Percentiles rank a stretch among this genome's conserved stretches.
These are phyloP conservation scores for Colletotrichum navitas DNA, from an alignment of 2,329 filamentous ascomycete species.

Conservation along the genomic window DNA sequence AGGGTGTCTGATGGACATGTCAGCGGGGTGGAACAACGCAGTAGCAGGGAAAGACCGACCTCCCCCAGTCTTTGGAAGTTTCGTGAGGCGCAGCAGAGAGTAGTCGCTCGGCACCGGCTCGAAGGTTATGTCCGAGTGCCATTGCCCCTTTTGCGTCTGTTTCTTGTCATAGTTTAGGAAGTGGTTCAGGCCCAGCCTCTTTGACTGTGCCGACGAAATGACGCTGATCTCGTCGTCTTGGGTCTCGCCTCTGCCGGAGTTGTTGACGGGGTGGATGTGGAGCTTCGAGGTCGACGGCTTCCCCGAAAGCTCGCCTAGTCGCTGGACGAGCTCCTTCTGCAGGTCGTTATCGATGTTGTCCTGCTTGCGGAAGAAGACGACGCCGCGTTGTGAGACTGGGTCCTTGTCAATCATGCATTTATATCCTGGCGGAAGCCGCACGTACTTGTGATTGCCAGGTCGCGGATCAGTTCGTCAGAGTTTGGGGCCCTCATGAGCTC, in stretches of 20 bases:
- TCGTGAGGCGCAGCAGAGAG: conserved; percentile 65
- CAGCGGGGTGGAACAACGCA: neutral
- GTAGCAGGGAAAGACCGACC: conserved; percentile 50
- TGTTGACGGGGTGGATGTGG: conserved; percentile 71
- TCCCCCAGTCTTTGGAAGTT: conserved; percentile 67
- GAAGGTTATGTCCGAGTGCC: conserved; percentile 76
- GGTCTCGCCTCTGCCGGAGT: conserved; percentile 63
- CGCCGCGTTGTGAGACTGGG: conserved; percentile 75
- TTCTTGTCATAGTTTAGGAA: conserved; percentile 54
- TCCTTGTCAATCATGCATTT: neutral
- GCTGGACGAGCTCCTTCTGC: conserved; percentile 74
- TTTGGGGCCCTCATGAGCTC: conserved; percentile 73
- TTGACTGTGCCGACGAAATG: conserved; percentile 69
- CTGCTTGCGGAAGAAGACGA: conserved; percentile 78
- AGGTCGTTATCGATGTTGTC: conserved; percentile 70
- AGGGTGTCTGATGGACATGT: conserved; percentile 63
- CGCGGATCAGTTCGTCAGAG: conserved; percentile 72
- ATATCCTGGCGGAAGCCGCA: neutral
- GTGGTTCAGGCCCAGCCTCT: conserved; percentile 60
- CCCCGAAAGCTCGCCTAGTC: conserved; percentile 69
- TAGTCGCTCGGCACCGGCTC: conserved; percentile 75
- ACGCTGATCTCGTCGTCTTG: conserved; percentile 72
- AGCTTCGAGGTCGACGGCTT: conserved; percentile 67
- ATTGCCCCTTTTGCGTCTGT: conserved; percentile 61
- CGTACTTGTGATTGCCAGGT: conserved; percentile 76